Conservation (phyloP, 805 yeast genomes). For the Saturnispora sekii region DNA sequence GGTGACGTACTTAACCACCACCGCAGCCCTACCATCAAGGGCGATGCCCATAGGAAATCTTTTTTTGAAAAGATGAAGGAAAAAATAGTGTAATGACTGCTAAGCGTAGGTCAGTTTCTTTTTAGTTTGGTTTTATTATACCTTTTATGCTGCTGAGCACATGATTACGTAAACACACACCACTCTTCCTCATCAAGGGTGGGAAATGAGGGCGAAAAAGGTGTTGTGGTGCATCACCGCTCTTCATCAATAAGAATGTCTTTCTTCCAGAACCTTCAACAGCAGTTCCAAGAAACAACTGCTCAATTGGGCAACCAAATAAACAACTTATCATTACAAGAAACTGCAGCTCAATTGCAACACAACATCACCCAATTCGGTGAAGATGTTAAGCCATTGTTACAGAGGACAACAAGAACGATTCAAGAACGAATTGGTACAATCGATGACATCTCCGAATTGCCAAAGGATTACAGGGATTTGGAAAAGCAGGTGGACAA, state of each 20-base stretch:
- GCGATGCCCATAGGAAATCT: conserved; percentile 1
- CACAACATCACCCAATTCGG: conserved; percentile 24
- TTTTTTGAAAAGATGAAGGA: conserved; percentile 9
- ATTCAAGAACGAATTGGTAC: conserved; percentile 53
- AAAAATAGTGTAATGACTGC: not conserved
- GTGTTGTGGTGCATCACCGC: not conserved
- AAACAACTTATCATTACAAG: conserved; percentile 26
- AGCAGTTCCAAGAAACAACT: conserved; percentile 17
- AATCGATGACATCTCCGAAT: conserved; percentile 58
- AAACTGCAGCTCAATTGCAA: conserved; percentile 28
- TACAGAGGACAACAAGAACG: conserved; percentile 49
- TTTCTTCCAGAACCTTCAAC: conserved; percentile 16
- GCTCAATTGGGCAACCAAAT: conserved; percentile 16
- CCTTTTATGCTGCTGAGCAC: too few species aligned
- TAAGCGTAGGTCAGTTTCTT: not conserved
- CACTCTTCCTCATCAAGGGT: too few species aligned
- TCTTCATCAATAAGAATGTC: conserved; percentile 11
- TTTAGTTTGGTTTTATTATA: not conserved
- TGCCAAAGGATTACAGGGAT: conserved; percentile 63
- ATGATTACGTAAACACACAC: too few species aligned
- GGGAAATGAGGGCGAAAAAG: not conserved
- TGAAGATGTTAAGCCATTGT: conserved; percentile 39
- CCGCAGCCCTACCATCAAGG: not conserved
- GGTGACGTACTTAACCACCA: not conserved
- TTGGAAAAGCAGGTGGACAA: conserved; percentile 61